Evolutionary conservation across 1,284 basidiomycete species (phyloP).

Genomic region (Cutaneotrichosporon cavernicola): DNA sequence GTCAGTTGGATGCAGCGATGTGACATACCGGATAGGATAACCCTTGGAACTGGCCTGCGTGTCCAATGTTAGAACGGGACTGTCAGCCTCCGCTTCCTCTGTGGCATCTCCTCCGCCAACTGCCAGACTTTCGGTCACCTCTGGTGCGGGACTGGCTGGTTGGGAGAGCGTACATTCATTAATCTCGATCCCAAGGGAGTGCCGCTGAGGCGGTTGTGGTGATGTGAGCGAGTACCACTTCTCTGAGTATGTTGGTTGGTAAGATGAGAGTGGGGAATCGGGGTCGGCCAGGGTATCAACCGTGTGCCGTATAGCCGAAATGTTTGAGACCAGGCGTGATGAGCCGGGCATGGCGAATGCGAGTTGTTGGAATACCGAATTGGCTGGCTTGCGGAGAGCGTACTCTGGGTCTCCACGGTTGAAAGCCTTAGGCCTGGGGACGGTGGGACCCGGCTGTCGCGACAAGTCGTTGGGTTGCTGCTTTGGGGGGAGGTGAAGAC

Average conservation of each 20-base stretch:
- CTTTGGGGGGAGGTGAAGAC: no score
- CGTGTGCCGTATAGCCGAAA: background rate
- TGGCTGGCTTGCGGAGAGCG: background rate
- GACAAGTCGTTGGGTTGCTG: no score
- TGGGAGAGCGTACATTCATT: background rate
- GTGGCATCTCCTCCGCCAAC: background rate
- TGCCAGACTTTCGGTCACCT: background rate
- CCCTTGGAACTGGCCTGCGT: background rate
- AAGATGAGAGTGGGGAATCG: background rate
- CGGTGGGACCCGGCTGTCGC: no score
- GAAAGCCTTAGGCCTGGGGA: no score
- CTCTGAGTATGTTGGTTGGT: background rate
- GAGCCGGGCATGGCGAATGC: background rate
- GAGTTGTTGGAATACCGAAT: background rate
- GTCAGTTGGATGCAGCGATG: background rate
- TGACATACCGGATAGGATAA: background rate
- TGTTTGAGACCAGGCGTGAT: background rate
- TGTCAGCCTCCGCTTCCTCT: background rate
- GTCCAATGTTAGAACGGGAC: background rate
- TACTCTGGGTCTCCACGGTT: background rate
- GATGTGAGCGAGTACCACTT: background rate
- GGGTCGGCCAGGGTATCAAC: background rate
- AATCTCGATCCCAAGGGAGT: background rate
- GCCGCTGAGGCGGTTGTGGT: background rate
- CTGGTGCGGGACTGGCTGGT: background rate